Base-by-base conservation (phyloP, 768 basidiomycete genomes). In the Asterophora lycoperdoides region DNA sequence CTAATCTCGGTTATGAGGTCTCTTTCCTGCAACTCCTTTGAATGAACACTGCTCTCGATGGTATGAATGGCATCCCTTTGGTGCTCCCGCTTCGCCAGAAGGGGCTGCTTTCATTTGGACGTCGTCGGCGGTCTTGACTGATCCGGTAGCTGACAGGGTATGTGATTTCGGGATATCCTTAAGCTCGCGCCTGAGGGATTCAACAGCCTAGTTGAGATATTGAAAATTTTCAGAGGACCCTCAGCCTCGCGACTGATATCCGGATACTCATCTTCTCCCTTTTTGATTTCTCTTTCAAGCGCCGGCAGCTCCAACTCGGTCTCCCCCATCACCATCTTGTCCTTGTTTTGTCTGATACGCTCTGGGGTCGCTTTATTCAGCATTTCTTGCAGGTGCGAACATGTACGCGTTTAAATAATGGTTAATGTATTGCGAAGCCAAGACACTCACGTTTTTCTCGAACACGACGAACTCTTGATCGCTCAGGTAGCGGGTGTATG, bases 121-220 rank as follows among this genome's bases (percentile, higher is more conserved):
- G 39, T 94, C 93, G 39, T 92, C 89, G 1, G 80, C 78, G 1
- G 93, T 93, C 65, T 83, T 89, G 11, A 80, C 77, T 30, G 85
- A 86, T 2, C 93, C 94, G 2, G 83, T 83, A 6, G 76, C 67
- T 15, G 76, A 68, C 13, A 99, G 75, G 69, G 40, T 72, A 68
- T 8, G 63, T 53, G 38, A 86, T 78, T 33, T 93, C 89, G 35
- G 54, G 14, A 91, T 66, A 18, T 89, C 84, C 56, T 78, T 81
- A 18, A 84, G 60, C 32, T 86, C 81, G 38, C 69, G 69, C 60
- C 81, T 84, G 35, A 83, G 58, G 2, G 66, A 18, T 69, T 81
- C 74, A 28, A 69, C 60, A 20, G 76, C 72, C 86, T 90, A 55
- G 20, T 11, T n/a, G 30, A 45, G 41, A 44, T 41, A 18, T 11